Evolutionary conservation across 768 basidiomycete species (phyloP).

Genomic region (Omphalotus guepiniiformis): DNA sequence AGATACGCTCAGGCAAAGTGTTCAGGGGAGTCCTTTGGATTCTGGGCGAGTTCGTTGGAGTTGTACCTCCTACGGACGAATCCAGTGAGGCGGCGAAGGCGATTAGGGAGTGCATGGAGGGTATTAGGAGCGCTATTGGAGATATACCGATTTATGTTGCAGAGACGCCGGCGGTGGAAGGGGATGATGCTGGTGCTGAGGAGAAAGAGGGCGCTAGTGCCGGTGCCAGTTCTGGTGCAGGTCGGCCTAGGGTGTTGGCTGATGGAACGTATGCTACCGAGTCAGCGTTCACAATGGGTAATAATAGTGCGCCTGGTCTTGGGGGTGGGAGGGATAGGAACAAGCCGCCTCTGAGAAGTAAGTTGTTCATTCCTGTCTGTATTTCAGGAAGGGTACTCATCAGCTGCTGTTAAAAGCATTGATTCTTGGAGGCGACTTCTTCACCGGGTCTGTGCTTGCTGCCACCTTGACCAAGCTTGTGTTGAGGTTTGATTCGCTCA

Average conservation of each 20-base stretch:
- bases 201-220: slow-evolving; percentile 47
- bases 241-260: slow-evolving; percentile 77
- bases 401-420: slow-evolving; percentile 46
- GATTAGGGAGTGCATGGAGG: slow-evolving; percentile 68
- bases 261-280: slow-evolving; percentile 99
- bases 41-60: slow-evolving; percentile 84
- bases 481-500: slow-evolving; percentile 51
- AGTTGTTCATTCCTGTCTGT: slow-evolving; percentile 16
- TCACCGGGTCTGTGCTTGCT: slow-evolving; percentile 90
- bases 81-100: slow-evolving; percentile 46
- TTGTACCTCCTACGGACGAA: background rate
- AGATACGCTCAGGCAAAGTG: slow-evolving; percentile 95
- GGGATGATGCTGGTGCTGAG: slow-evolving; percentile 47
- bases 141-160: slow-evolving; percentile 97
- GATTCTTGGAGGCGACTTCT: slow-evolving; percentile 94
- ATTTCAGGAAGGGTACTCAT: background rate
- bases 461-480: slow-evolving; percentile 89
- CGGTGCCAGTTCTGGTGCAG: slow-evolving; percentile 39
- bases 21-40: slow-evolving; percentile 98
- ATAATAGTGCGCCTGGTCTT: slow-evolving; percentile 53
- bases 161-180: slow-evolving; percentile 71
- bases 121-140: slow-evolving; percentile 82
- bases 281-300: slow-evolving; percentile 81
- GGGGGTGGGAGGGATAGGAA: slow-evolving; percentile 83
- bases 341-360: slow-evolving; percentile 88